A percentile compares a stretch with the other conserved stretches of the same genome.
Evolutionary conservation across 768 basidiomycete genomes (phyloP).

Genomic region (Macrolepiota dolichaula): DNA sequence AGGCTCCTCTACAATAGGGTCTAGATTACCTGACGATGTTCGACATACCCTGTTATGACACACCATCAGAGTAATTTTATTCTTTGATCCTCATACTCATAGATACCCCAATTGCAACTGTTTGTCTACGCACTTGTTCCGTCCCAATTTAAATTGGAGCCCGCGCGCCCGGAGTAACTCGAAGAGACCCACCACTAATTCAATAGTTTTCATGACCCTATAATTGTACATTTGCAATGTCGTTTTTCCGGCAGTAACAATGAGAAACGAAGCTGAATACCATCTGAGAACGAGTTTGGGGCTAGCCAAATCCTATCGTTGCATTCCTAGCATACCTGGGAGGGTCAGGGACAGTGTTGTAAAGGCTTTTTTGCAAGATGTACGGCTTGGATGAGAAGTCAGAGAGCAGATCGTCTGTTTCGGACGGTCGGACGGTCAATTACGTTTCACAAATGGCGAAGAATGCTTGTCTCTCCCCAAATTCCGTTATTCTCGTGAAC

Average conservation of each 20-base stretch:
- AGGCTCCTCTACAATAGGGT: neutral
- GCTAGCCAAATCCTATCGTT: neutral
- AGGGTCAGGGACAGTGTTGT: too few relatives aligned
- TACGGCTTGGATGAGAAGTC: too few relatives aligned
- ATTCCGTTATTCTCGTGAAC: too few relatives aligned
- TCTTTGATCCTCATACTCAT: neutral
- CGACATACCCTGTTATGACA: neutral
- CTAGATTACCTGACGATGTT: neutral
- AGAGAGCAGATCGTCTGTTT: too few relatives aligned
- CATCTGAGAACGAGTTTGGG: neutral
- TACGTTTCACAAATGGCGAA: too few relatives aligned
- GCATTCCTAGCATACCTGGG: neutral
- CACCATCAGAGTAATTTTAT: neutral
- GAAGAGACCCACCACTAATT: neutral
- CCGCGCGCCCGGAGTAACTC: neutral
- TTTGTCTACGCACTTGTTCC: too few relatives aligned
- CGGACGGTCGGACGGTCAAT: too few relatives aligned
- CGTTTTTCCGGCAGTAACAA: neutral
- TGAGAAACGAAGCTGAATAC: neutral
- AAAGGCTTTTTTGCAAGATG: too few relatives aligned
- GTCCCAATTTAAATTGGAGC: neutral
- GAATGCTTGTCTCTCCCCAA: too few relatives aligned
- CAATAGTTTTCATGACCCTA: neutral
- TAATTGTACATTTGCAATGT: neutral
- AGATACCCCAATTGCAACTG: neutral